phyloP scores from a whole-genome alignment of 345 rosid genomes.

The Physaria fendleri region DNA sequence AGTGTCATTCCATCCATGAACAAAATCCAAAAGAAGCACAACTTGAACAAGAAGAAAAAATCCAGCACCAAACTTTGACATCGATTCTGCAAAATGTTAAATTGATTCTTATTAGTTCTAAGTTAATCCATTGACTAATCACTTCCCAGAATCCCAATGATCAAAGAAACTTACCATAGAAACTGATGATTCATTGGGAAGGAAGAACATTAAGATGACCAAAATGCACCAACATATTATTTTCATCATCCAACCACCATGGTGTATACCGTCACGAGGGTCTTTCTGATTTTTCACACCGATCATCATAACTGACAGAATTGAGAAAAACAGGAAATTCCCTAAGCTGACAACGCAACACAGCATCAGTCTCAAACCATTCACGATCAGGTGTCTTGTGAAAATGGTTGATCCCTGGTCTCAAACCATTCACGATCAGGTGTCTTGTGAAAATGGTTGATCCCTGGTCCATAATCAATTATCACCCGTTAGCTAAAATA shows the following conservation, averaged over 20 bases:
- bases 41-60: conserved; percentile 96
- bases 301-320: conserved; percentile 70
- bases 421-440: conserved; percentile 96
- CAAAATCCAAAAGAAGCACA: conserved; percentile 96
- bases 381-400: conserved; percentile 82
- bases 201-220: conserved; percentile 88
- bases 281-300: conserved; percentile 93
- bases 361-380: conserved; percentile 99
- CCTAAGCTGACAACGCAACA: conserved; percentile 94
- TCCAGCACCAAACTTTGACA: conserved; percentile 95
- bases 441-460: conserved; percentile 79
- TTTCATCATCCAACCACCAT: conserved; percentile 99
- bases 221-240: conserved; percentile 77
- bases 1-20: conserved; percentile 98
- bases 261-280: conserved; percentile 94
- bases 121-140: background rate
- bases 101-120: background rate
- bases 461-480: conserved; percentile 51
- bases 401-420: conserved; percentile 98
- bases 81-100: conserved; percentile 48
- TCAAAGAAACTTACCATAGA: conserved; percentile 53
- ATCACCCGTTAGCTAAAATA: background rate
- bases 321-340: conserved; percentile 79
- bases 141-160: background rate
- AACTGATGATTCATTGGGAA: conserved; percentile 89